Evolutionary conservation across 140 eudicot species (phyloP), one percentile per base, ranked within the genome.

Genomic region (Cichorium intybus): DNA sequence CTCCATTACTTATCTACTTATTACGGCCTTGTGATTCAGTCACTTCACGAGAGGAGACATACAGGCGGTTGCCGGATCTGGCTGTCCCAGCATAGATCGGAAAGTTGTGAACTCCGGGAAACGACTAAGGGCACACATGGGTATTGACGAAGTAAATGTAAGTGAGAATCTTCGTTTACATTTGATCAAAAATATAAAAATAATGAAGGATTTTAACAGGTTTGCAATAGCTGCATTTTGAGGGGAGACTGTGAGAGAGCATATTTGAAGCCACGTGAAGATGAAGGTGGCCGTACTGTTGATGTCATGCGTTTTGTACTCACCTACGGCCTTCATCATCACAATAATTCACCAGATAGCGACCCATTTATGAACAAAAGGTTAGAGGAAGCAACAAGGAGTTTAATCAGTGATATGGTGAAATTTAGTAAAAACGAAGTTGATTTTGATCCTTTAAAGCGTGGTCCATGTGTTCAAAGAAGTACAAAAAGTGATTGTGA

Each of bases 71-170:
- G 93, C 88, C 26, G 89, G 84, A 57, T 74, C 77, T 28, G 95
- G 97, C 58, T 90, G 97, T 61, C 95, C 93, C 23, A 77, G 79
- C 71, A 51, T 59, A 17, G 97, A 90, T 37, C 77, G 97, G 78
- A 90, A 86, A 80, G 93, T 90, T 71, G 93, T 86, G 58, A 90
- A 90, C 81, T 86, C 95, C 1, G 95, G 87, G 61, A 90, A 90
- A 78, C 95, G 97, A 53, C 73, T 90, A 41, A 79, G 93, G 79
- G 89, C 85, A 54, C 80, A 74, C 64, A 66, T 84, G 6, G 80
- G 84, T 35, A 51, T 90, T 1, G 82, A 86, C 49, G 97, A 86
- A 76, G 89, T 82, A 84, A 84, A 84, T 79, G 97, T 86, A 81
- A 57, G 92, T 62, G 24, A 56, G 27, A 15, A 48, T 51, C 31